Evolutionary conservation across 2,329 filamentous ascomycete genomes (phyloP), one percentile per base, ranked within the genome.

Genomic region (Xylariaceae sp.): DNA sequence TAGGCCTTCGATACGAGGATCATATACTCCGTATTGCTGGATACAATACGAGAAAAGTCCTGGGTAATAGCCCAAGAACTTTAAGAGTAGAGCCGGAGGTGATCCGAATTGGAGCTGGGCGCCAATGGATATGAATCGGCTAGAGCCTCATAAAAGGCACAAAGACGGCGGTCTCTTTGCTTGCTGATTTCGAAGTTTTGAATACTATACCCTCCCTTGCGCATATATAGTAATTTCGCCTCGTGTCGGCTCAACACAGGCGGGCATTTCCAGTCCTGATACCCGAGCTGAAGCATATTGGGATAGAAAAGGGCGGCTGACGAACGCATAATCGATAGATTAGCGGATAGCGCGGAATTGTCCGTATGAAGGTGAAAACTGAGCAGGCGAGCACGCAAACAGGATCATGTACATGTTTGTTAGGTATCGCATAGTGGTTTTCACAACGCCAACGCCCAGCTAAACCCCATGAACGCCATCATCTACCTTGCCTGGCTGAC

Each of bases 401-500:
- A 4, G 49, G 21, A 43, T 43, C 21, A 49, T 54, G 30, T 51
- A 29, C 37, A 40, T 46, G 7, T 46, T 19, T 49, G 44, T 49
- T 55, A 53, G 45, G 40, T 49, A 52, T 60, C 19, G 21, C 50
- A 46, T 51, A 30, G 32, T 43, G 15, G 22, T 18, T 41, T n/a
- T 22, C 12, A 18, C 4, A 48, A 53, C 41, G 30, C 39, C 45
- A 52, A 44, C 36, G 39, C 37, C 32, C 30, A 22, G 43, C 21
- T 37, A 37, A 43, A 53, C 44, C 47, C 56, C n/a, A 29, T 51
- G 10, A 55, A 59, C 54, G 48, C 54, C 56, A 34, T 26, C 26
- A 26, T 47, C 46, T 36, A 30, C 41, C 41, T 34, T 43, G 48
- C 47, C 32, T 48, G 48, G 39, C 48, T 51, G 30, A 48, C 30